Evolutionary conservation across 176 grass and related monocot species (phyloP), one percentile per base, ranked within the genome.

Genomic region (Paspalum vaginatum): DNA sequence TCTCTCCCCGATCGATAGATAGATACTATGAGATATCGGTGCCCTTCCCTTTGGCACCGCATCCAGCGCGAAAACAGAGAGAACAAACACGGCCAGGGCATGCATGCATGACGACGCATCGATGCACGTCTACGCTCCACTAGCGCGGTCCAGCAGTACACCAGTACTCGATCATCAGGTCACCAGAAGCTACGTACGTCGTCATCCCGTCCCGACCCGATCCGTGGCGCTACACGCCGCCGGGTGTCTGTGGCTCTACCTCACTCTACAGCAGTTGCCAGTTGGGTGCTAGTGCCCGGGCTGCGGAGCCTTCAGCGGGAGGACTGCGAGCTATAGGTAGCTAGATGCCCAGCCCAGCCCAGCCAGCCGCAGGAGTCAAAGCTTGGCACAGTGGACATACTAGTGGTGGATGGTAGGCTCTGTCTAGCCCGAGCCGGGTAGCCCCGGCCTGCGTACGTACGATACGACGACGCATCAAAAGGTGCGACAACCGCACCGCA

Each of bases 401-500:
- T 32, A 32, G 32, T 32, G 32, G 32, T 32, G 32, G 32, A 32
- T 32, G 3, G 43, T 65, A 39, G 65, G 41, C 41, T 22, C 42
- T 17, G 3, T 65, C 18, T 15, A 21, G 54, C 75, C 59, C 25
- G 16, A 17, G 56, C 11, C 1, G n/a, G 39, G 15, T 47, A 17
- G 25, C 17, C 70, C 32, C 32, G 32, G 32, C 32, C 32, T 55
- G n/a, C 45, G 49, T 41, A 39, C 45, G 49, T 41, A 54, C 51
- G 7, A 39, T 32, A 32, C 32, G 32, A 42, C 46, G 70, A 40
- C 52, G 53, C 86, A 88, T 88, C 74, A 88, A 88, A 88, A 84
- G 81, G 37, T 74, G 80, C 43, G 81, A 79, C 51, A n/a, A n/a
- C n/a, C n/a, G 2, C 67, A 20, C 15, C 40, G 58, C 68, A 88